Base-by-base conservation (phyloP, 2,329 filamentous ascomycete genomes). In the Daldinia sp. region DNA sequence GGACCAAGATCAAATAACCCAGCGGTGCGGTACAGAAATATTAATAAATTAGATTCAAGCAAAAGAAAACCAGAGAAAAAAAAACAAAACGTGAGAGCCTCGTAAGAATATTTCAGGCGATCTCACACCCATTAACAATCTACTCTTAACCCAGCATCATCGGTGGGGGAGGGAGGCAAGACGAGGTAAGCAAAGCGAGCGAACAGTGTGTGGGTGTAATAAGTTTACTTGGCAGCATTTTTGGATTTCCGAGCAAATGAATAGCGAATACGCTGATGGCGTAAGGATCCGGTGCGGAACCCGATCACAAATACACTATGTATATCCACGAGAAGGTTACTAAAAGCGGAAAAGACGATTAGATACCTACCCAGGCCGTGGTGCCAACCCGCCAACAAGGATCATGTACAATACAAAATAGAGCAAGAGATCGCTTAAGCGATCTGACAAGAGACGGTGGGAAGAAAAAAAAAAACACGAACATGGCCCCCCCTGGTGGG, bases 261-360 rank as follows among this genome's bases (percentile, higher is more conserved):
- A 25, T 3, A 47, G 47, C 62, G 62, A 65, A 65, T 62, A 65
- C 63, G 59, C 50, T 35, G 11, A 53, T 49, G 51, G 62, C 30
- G 50, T 45, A 25, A 57, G 39, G 51, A 53, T 39, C 30, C 48
- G 56, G 58, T 51, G 48, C 50, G 53, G 49, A 35, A 58, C 8
- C 57, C 30, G 43, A 51, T 54, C 27, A 62, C 43, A 48, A 11
- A 48, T 39, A n/a, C n/a, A n/a, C 11, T 21, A 43, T 11, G 23
- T 15, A 52, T 34, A 47, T 41, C 60, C 50, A 63, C 68, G 68
- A 70, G 60, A 11, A 66, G 66, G 57, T 68, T 70, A 62, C 68
- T 52, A 47, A 51, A 70, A 49, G 49, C 53, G 68, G 68, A 60
- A 67, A 64, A 54, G 55, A 53, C 49, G 58, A 61, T 27, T 17